Evolutionary conservation across 768 basidiomycete species (phyloP).

Genomic region (Vishniacozyma victoriae): DNA sequence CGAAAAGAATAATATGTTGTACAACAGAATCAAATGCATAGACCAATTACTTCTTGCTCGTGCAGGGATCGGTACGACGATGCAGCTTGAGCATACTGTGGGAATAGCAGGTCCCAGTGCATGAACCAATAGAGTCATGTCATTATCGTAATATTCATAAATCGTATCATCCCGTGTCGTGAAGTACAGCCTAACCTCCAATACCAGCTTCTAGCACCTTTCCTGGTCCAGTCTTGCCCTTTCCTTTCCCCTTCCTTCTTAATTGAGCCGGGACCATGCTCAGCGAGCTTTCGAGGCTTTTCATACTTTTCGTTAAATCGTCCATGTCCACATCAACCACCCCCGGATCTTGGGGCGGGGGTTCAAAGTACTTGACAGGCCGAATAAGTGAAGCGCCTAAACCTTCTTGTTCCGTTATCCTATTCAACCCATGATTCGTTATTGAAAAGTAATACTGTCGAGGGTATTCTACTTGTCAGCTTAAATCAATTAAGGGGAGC

Average conservation of each 20-base stretch:
- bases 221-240: too few species aligned
- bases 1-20: too few species aligned
- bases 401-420: slow-evolving; percentile 30
- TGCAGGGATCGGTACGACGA: too few species aligned
- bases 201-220: too few species aligned
- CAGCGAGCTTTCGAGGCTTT: slow-evolving; percentile 20
- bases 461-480: slow-evolving; percentile 57
- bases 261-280: slow-evolving; percentile 30
- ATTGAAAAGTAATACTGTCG: slow-evolving; percentile 87
- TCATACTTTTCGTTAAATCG: slow-evolving; percentile 13
- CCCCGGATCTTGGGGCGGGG: background rate
- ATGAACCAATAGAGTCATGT: too few species aligned
- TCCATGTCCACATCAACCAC: slow-evolving; percentile 30
- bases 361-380: slow-evolving; percentile 11
- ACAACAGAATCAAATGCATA: too few species aligned
- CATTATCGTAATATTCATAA: too few species aligned
- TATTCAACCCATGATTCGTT: slow-evolving; percentile 67
- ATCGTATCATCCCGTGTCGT: too few species aligned
- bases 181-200: too few species aligned
- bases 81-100: too few species aligned
- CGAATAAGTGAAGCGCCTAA: slow-evolving; percentile 28
- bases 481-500: background rate
- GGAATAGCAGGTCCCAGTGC: too few species aligned
- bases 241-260: slow-evolving; percentile 23
- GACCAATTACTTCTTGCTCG: too few species aligned